Conservation (phyloP, 2,329 filamentous ascomycete genomes). For the Didymella pomorum region DNA sequence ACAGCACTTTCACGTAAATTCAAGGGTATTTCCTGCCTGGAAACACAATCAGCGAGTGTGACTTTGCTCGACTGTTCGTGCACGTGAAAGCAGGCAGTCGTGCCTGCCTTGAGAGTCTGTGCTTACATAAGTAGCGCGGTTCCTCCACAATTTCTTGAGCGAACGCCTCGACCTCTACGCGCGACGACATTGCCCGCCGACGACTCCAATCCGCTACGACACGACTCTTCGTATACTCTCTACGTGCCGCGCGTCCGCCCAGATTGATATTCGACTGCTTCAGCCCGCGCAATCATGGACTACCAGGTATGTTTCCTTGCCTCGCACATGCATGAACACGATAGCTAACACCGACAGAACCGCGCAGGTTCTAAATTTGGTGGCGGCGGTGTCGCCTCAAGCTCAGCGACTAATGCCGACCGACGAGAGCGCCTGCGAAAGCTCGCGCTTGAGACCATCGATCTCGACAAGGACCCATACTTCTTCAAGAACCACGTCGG, state of each 20-base stretch:
- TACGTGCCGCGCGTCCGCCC: not conserved
- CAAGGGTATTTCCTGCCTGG: not conserved
- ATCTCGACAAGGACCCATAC: slow-evolving; percentile 99
- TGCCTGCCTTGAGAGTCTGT: slow-evolving; percentile 1
- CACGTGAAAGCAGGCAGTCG: not conserved
- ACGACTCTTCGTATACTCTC: not conserved
- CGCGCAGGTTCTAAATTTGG: slow-evolving; percentile 97
- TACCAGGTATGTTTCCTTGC: slow-evolving; percentile 54
- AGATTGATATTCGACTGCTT: no score
- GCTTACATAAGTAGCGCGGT: slow-evolving; percentile 29
- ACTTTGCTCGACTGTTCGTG: not conserved
- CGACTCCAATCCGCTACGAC: not conserved
- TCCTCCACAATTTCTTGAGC: slow-evolving; percentile 33
- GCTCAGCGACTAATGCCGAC: slow-evolving; percentile 93
- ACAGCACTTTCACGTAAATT: not conserved
- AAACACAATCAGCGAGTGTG: not conserved
- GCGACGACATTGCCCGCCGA: slow-evolving; percentile 11
- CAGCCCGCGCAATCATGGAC: slow-evolving; percentile 52
- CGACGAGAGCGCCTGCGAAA: slow-evolving; percentile 96
- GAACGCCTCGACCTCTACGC: slow-evolving; percentile 22
- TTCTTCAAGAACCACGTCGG: slow-evolving; percentile 99
- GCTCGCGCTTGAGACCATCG: slow-evolving; percentile 97
- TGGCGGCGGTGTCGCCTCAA: slow-evolving; percentile 93
- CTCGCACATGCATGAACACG: slow-evolving; percentile 9
- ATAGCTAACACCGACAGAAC: slow-evolving; percentile 65